Base-by-base conservation (phyloP, 2,329 filamentous ascomycete genomes). In the Torrubiellomyces zombiae region DNA sequence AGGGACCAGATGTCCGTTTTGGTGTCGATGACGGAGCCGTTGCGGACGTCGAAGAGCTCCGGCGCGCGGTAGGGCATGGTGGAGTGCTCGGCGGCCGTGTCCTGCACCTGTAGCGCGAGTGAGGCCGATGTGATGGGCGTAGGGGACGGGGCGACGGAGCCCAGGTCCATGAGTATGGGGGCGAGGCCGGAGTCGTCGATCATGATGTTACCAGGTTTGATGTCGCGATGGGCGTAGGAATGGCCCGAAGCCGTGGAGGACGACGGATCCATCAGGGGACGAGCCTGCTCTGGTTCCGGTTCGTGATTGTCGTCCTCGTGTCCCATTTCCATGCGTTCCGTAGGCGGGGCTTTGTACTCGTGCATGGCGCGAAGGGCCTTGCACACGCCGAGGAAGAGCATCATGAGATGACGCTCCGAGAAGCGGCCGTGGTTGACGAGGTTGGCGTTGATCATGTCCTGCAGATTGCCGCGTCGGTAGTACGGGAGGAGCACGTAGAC, bases 131-230 rank as follows among this genome's bases (percentile, higher is more conserved):
- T 92, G 38, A 95, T 86, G 14, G 80, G 70, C 29, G 82, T 80
- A 2, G 89, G 89, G 2, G 81, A 83, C 11, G 78, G 78, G 20
- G 82, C 77, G 28, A 98, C 63, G 29, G 83, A 94, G 34, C 89
- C 89, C 14, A 98, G 72, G 47, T 98, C 89, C 89, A 98, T 98
- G 18, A 98, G 67, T 40, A 98, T 89, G 3, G 89, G 86, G 16
- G 74, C 75, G 31, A 73, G 67, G 38, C 89, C 89, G 40, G 82
- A 73, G 47, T 95, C 86, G 37, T 80, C 77, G 38, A 98, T 93
- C 89, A 98, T 98, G 45, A 98, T 92, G 55, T 98, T 98, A 30
- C 83, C 68, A 40, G 89, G 89, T 53, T 98, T 98, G 49, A 98
- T 93, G 52, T 98, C 89, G 38, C 89, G 66, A 53, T 98, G 89